phyloP scores from a whole-genome alignment of 83 land plant genomes.

The Picea engelmannii region DNA sequence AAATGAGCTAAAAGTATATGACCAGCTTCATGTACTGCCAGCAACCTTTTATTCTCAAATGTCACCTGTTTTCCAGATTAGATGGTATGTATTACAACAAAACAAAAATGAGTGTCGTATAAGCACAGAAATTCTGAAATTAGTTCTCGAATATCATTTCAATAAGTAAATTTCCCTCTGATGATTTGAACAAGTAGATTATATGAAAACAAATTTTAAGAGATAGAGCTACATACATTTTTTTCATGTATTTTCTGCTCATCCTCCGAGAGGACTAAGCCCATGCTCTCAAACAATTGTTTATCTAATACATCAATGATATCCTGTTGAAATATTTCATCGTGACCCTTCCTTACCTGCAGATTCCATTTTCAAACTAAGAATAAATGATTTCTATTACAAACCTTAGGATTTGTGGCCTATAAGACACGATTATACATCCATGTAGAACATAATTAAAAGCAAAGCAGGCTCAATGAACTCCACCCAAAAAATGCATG shows the following conservation, averaged over 20 bases:
- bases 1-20: slow-evolving; percentile 95
- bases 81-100: slow-evolving; percentile 9
- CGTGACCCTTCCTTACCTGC: slow-evolving; percentile 83
- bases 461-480: too few species aligned
- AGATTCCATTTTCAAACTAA: background rate
- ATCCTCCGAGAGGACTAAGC: slow-evolving; percentile 86
- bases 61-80: slow-evolving; percentile 52
- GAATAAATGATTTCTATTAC: background rate
- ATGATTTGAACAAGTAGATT: background rate
- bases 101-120: slow-evolving; percentile 1
- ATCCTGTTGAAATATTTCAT: slow-evolving; percentile 76
- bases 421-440: background rate
- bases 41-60: slow-evolving; percentile 67
- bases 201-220: background rate
- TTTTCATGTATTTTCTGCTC: slow-evolving; percentile 77
- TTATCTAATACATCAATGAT: slow-evolving; percentile 92
- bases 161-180: background rate
- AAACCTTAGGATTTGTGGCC: background rate
- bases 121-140: background rate
- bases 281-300: slow-evolving; percentile 92
- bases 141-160: background rate
- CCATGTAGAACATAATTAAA: too few species aligned
- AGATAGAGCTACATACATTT: slow-evolving; percentile 42
- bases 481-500: too few species aligned
- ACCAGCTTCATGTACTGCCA: slow-evolving; percentile 99